Evolutionary conservation across 202 grass and related monocot species (phyloP).

Genomic region (Digitaria exilis): DNA sequence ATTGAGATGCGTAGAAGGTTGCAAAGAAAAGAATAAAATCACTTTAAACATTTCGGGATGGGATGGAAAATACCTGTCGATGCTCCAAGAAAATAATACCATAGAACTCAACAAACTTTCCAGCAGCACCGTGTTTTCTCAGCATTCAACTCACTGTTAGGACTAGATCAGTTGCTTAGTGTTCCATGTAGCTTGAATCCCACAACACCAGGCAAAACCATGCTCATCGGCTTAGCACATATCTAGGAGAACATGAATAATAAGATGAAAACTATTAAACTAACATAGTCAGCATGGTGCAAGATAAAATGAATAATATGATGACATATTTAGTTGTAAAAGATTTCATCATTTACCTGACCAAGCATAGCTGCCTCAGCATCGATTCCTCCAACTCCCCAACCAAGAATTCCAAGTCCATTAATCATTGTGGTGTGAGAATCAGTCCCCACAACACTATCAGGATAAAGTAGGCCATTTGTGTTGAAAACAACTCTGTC

Average conservation of each 20-base stretch:
- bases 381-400: conserved; percentile 73
- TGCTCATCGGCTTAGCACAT: conserved; percentile 63
- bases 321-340: background rate
- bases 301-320: background rate
- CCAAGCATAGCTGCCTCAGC: conserved; percentile 78
- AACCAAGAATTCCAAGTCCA: conserved; percentile 76
- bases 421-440: conserved; percentile 79
- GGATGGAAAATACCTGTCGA: too few relatives aligned
- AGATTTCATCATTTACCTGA: conserved; percentile 50
- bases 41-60: too few relatives aligned
- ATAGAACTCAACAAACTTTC: conserved; percentile 96
- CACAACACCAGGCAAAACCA: conserved; percentile 71
- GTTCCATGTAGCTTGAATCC: conserved; percentile 60
- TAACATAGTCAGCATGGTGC: background rate
- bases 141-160: conserved; percentile 90
- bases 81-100: conserved; percentile 51
- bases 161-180: conserved; percentile 76
- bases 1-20: background rate
- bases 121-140: conserved; percentile 93
- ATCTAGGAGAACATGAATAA: background rate
- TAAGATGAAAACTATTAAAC: background rate
- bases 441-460: conserved; percentile 80
- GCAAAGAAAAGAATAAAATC: too few relatives aligned
- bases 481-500: conserved; percentile 65
- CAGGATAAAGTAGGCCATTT: conserved; percentile 52